Conservation (phyloP, 2,329 filamentous ascomycete species). For the Pseudogymnoascus sp. region DNA sequence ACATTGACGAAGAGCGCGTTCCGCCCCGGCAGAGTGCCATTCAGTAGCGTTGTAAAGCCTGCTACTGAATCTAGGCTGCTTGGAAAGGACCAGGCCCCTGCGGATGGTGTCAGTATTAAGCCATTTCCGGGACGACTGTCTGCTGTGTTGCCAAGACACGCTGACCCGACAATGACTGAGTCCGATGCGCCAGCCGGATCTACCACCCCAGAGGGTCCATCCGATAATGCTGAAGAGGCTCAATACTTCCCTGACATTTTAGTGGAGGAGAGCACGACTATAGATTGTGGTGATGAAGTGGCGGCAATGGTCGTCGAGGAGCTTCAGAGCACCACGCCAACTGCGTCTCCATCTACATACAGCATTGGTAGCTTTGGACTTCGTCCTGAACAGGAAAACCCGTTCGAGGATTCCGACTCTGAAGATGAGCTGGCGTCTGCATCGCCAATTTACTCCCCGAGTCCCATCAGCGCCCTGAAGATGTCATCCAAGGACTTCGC, state of each 20-base stretch:
- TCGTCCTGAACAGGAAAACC: conserved; percentile 40
- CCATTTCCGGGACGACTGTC: conserved; percentile 34
- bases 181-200: not conserved
- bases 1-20: conserved; percentile 17
- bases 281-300: conserved; percentile 16
- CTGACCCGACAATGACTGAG: conserved; percentile 22
- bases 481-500: conserved; percentile 26
- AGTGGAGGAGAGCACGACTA: conserved; percentile 15
- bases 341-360: conserved; percentile 18
- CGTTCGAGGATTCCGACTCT: conserved; percentile 43
- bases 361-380: conserved; percentile 32
- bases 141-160: conserved; percentile 31
- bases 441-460: conserved; percentile 22
- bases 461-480: conserved; percentile 21
- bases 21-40: conserved; percentile 19
- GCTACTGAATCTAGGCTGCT: not conserved
- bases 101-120: conserved; percentile 11
- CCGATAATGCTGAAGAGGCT: not conserved
- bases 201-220: not conserved
- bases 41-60: conserved; percentile 14
- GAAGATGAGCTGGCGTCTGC: conserved; percentile 43
- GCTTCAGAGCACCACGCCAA: conserved; percentile 19
- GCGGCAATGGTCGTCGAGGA: conserved; percentile 1
- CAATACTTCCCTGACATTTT: conserved; percentile 9
- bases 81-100: not conserved